These are phyloP conservation scores for Fomitiporia mediterranea DNA, from an alignment of 1,284 basidiomycete genomes.

Conservation along the genomic window DNA sequence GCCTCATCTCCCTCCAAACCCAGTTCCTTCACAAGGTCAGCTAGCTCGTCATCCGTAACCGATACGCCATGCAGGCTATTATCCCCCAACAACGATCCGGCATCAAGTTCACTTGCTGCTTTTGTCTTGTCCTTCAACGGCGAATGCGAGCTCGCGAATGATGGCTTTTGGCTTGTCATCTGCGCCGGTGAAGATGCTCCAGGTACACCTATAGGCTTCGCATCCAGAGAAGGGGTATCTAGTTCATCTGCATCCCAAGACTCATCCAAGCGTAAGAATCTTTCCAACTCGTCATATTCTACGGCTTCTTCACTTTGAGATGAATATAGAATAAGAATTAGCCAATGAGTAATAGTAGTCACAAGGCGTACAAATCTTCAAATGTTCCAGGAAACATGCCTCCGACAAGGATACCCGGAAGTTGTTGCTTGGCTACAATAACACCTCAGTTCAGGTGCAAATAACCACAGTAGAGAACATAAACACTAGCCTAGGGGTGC, in stretches of 20 bases:
- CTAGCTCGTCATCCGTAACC: constrained; percentile 70
- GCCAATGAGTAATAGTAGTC: constrained; percentile 23
- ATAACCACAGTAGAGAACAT: not conserved
- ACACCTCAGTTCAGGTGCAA: not conserved
- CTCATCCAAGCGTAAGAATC: constrained; percentile 69
- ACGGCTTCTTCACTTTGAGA: constrained; percentile 70
- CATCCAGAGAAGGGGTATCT: constrained; percentile 46
- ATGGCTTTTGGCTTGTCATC: constrained; percentile 62
- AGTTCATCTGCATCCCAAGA: constrained; percentile 55
- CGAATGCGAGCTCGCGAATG: constrained; percentile 47
- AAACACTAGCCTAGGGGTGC: constrained; percentile 53
- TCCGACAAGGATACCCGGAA: constrained; percentile 76
- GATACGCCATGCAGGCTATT: constrained; percentile 71
- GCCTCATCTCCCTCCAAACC: constrained; percentile 71
- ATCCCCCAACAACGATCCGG: constrained; percentile 59
- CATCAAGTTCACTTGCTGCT: constrained; percentile 53
- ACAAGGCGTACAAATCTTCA: constrained; percentile 17
- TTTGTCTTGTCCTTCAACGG: constrained; percentile 46
- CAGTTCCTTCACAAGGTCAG: constrained; percentile 62
- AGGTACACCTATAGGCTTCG: constrained; percentile 68
- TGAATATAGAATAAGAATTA: constrained; percentile 18
- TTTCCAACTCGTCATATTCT: constrained; percentile 64
- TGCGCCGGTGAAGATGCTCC: constrained; percentile 67
- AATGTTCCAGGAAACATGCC: constrained; percentile 56
- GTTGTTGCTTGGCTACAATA: constrained; percentile 63